Evolutionary conservation across 495 filamentous ascomycete species (phyloP).

Genomic region (Clohesyomyces aquaticus): DNA sequence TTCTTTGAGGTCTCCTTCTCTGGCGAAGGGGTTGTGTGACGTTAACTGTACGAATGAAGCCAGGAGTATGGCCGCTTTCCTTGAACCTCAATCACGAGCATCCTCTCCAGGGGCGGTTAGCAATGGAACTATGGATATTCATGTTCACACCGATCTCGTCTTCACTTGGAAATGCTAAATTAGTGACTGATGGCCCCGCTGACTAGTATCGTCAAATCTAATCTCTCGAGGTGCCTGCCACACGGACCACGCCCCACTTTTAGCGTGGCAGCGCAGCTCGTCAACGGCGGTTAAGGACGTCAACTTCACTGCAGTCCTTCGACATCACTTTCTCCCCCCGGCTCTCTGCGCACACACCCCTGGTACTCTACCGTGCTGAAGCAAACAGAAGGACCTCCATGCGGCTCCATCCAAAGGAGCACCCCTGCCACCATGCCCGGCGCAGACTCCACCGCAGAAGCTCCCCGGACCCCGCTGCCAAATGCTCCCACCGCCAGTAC

Average conservation of each 20-base stretch:
- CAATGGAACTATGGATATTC: background rate
- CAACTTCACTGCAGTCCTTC: slow-evolving; percentile 3
- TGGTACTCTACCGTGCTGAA: background rate
- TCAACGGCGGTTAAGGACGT: background rate
- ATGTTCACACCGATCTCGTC: background rate
- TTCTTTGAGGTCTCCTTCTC: slow-evolving; percentile 2
- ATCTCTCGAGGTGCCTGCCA: background rate
- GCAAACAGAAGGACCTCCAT: slow-evolving; percentile 27
- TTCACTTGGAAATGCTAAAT: background rate
- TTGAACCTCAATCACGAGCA: background rate
- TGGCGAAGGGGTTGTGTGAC: slow-evolving; percentile 2
- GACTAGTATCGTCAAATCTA: background rate
- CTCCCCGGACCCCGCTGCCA: slow-evolving; percentile 1
- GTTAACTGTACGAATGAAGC: slow-evolving; percentile 27
- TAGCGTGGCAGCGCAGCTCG: slow-evolving; percentile 23
- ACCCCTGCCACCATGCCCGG: slow-evolving; percentile 35
- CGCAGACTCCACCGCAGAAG: slow-evolving; percentile 34
- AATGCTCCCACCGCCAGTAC: slow-evolving; percentile 1
- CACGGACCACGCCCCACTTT: slow-evolving; percentile 21
- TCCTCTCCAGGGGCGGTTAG: background rate
- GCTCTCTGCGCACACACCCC: background rate
- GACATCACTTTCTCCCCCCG: background rate
- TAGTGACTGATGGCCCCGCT: background rate
- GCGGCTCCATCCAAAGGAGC: slow-evolving; percentile 33
- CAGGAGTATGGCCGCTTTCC: background rate